phyloP scores from a whole-genome alignment of 805 yeast species.

The Isabelozyma pseudorhagii region DNA sequence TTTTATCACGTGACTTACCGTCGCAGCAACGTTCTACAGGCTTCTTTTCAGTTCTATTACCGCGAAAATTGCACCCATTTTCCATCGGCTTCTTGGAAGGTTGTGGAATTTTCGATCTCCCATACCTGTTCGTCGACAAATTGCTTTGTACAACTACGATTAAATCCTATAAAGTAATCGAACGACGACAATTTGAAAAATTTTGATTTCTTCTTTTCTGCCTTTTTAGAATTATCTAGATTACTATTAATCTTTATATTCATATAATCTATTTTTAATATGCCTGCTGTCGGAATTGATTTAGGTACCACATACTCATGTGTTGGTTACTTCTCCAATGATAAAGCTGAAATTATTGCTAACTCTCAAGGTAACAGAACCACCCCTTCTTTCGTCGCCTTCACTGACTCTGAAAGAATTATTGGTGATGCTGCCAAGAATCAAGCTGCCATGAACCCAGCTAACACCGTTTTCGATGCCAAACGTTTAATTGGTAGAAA shows the following conservation, averaged over 20 bases:
- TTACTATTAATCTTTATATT: not conserved
- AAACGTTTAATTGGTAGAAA: conserved; percentile 89
- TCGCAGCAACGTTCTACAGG: too few relatives aligned
- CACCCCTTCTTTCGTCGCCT: conserved; percentile 95
- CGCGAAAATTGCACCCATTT: not conserved
- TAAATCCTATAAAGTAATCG: too few relatives aligned
- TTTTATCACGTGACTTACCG: too few relatives aligned
- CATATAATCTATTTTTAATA: conserved; percentile 2
- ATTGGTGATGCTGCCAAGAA: conserved; percentile 98
- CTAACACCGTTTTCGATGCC: conserved; percentile 92
- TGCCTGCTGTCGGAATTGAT: conserved; percentile 73
- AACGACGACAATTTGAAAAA: not conserved
- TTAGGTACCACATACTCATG: conserved; percentile 97
- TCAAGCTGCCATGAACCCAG: conserved; percentile 96
- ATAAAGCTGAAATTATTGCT: conserved; percentile 91
- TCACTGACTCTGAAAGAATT: conserved; percentile 91
- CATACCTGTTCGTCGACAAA: too few relatives aligned
- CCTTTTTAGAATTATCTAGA: not conserved
- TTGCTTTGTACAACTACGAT: too few relatives aligned
- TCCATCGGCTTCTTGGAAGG: not conserved
- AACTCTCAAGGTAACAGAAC: conserved; percentile 99
- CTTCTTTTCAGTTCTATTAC: too few relatives aligned
- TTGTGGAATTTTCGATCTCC: too few relatives aligned
- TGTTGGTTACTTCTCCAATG: conserved; percentile 71
- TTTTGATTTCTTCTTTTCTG: not conserved